These are phyloP conservation scores for Xylariales sp. DNA, from an alignment of 2,329 filamentous ascomycete species.

Conservation along the genomic window DNA sequence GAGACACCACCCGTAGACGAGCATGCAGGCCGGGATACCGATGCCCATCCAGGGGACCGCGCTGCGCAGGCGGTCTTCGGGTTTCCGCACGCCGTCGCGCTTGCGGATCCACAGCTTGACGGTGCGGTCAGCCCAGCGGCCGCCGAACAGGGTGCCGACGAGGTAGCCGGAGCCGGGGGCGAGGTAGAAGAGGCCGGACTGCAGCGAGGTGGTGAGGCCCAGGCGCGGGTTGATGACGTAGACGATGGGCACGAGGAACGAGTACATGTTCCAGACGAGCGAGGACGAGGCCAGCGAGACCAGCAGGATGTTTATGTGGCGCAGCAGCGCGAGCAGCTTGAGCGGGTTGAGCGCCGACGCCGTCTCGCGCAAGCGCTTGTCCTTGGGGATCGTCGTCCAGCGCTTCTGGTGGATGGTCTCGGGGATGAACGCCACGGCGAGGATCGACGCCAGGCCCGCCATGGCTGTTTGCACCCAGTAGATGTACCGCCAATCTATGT, in stretches of 20 bases:
- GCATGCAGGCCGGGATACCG: slow-evolving; percentile 58
- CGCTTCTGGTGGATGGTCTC: slow-evolving; percentile 57
- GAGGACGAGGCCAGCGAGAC: slow-evolving; percentile 46
- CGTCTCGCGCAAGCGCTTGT: slow-evolving; percentile 22
- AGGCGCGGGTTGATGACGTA: slow-evolving; percentile 74
- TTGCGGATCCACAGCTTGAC: slow-evolving; percentile 62
- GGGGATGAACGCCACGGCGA: slow-evolving; percentile 21
- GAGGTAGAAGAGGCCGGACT: slow-evolving; percentile 69
- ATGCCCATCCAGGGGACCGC: slow-evolving; percentile 52
- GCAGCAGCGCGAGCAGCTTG: slow-evolving; percentile 17
- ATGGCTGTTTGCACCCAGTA: slow-evolving; percentile 27
- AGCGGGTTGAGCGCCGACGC: slow-evolving; percentile 26
- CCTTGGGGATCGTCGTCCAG: slow-evolving; percentile 41
- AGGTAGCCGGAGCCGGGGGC: slow-evolving; percentile 69
- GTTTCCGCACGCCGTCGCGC: slow-evolving; percentile 53
- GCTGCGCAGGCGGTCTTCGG: slow-evolving; percentile 64
- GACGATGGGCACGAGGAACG: slow-evolving; percentile 62
- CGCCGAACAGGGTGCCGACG: slow-evolving; percentile 64
- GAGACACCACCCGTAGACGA: slow-evolving; percentile 63
- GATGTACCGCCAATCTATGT: slow-evolving; percentile 22
- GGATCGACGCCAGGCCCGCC: slow-evolving; percentile 18
- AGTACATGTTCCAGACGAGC: slow-evolving; percentile 48
- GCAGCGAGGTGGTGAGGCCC: slow-evolving; percentile 60
- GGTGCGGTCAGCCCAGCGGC: slow-evolving; percentile 62
- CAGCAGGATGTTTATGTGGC: slow-evolving; percentile 14